A percentile compares a stretch with the other conserved stretches of the same genome.
These are phyloP conservation scores for Hanseniaspora lindneri DNA, from an alignment of 805 yeast species.

Conservation along the genomic window DNA sequence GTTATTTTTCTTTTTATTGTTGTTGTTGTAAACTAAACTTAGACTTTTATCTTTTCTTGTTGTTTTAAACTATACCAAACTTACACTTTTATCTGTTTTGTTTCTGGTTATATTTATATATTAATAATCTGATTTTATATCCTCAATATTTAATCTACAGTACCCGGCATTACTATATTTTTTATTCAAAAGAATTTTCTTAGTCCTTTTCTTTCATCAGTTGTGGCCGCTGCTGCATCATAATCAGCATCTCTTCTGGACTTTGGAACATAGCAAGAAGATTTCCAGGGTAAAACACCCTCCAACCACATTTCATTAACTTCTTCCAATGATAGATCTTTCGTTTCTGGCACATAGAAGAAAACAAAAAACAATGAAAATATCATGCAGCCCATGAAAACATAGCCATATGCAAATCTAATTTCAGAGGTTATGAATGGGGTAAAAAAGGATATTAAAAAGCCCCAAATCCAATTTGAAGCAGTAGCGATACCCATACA, in stretches of 20 bases:
- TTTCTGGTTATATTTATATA: background rate
- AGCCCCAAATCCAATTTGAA: slow-evolving; percentile 56
- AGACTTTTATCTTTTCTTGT: background rate
- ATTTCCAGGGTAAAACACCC: slow-evolving; percentile 34
- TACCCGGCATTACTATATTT: background rate
- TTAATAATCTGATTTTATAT: background rate
- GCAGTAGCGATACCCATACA: slow-evolving; percentile 50
- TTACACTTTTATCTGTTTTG: background rate
- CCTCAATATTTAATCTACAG: too few relatives aligned
- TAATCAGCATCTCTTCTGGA: slow-evolving; percentile 14
- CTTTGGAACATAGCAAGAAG: slow-evolving; percentile 40
- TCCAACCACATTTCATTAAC: slow-evolving; percentile 50
- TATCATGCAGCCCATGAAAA: slow-evolving; percentile 43
- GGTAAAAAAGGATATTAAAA: slow-evolving; percentile 55
- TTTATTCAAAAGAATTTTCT: slow-evolving; percentile 15
- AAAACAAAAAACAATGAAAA: slow-evolving; percentile 49
- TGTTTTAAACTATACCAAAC: background rate
- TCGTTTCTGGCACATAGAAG: slow-evolving; percentile 63
- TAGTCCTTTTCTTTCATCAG: slow-evolving; percentile 17
- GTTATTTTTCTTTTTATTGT: background rate
- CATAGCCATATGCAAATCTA: slow-evolving; percentile 60
- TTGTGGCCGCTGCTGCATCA: slow-evolving; percentile 14
- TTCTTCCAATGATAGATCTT: slow-evolving; percentile 69
- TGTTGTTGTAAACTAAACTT: too few relatives aligned
- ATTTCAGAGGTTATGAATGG: slow-evolving; percentile 56